phyloP scores from a whole-genome alignment of 2,329 filamentous ascomycete genomes.

The Talaromyces sp. region DNA sequence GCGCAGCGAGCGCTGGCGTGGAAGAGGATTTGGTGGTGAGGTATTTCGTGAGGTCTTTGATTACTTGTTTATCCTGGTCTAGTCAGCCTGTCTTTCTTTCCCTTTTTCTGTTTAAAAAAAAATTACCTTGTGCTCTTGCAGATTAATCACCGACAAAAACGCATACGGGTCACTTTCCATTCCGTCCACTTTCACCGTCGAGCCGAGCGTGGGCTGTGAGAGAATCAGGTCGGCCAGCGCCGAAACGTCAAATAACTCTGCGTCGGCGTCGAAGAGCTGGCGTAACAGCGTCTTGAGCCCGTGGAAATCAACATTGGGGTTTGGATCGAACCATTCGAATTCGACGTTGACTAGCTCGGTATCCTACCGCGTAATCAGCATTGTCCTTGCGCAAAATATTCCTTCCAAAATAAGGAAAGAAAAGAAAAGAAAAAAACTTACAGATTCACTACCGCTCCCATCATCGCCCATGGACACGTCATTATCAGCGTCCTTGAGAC shows the following conservation, averaged over 20 bases:
- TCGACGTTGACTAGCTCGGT: constrained; percentile 91
- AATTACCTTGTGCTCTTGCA: constrained; percentile 62
- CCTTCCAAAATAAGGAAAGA: no score
- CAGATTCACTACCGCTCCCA: constrained; percentile 33
- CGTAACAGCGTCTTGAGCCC: constrained; percentile 84
- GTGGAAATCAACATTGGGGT: constrained; percentile 85
- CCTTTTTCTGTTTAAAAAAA: not conserved
- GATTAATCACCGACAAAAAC: constrained; percentile 81
- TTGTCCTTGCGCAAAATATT: constrained; percentile 2
- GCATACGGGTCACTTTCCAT: constrained; percentile 90
- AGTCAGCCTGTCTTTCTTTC: not conserved
- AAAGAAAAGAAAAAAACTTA: not conserved
- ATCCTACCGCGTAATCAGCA: constrained; percentile 51
- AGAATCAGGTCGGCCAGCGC: constrained; percentile 80
- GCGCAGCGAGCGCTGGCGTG: constrained; percentile 51
- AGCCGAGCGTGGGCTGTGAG: constrained; percentile 80
- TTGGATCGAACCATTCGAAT: constrained; percentile 98
- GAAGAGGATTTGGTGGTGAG: constrained; percentile 52
- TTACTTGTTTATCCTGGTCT: constrained; percentile 58
- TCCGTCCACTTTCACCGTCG: constrained; percentile 94
- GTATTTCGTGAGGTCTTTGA: constrained; percentile 68
- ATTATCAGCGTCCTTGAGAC: constrained; percentile 39
- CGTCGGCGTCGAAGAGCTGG: constrained; percentile 87
- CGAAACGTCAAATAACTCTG: constrained; percentile 79
- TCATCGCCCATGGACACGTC: constrained; percentile 33